Percentiles rank a stretch among this genome's conserved stretches.
phyloP scores from a whole-genome alignment of 352 stramenopile genomes.

The Globisporangium rhizosaccharum region DNA sequence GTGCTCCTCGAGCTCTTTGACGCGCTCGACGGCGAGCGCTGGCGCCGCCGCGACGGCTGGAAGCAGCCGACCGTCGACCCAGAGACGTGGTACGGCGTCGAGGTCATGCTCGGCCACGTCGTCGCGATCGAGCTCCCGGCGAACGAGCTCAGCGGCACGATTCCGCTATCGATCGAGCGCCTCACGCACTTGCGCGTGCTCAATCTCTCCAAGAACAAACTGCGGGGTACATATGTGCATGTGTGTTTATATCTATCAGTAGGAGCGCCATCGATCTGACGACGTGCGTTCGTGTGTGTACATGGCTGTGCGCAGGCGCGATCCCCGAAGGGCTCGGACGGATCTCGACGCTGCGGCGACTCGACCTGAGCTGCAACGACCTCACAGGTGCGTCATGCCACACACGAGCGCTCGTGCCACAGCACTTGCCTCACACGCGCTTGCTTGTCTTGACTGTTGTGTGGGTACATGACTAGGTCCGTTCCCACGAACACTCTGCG shows the following conservation, averaged over 20 bases:
- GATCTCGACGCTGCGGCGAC: conserved; percentile 40
- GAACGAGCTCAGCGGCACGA: conserved; percentile 46
- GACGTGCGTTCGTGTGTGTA: background rate
- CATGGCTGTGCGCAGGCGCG: conserved; percentile 22
- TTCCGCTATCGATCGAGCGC: conserved; percentile 38
- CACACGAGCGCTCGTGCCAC: background rate
- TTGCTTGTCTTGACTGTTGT: background rate
- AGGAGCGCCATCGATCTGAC: no score
- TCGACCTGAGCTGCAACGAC: conserved; percentile 85
- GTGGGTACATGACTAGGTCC: conserved; percentile 15
- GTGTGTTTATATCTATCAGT: background rate
- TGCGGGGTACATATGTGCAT: conserved; percentile 29
- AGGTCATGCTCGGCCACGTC: conserved; percentile 67
- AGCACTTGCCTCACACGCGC: background rate
- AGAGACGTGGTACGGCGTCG: conserved; percentile 77
- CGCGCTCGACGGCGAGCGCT: conserved; percentile 58
- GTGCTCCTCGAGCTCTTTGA: conserved; percentile 73
- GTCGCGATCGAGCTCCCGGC: conserved; percentile 66
- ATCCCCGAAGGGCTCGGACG: conserved; percentile 50
- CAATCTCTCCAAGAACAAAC: conserved; percentile 78
- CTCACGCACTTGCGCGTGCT: conserved; percentile 67
- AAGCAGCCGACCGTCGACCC: conserved; percentile 65
- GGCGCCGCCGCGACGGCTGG: conserved; percentile 72
- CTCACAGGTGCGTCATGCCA: conserved; percentile 28
- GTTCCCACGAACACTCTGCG: conserved; percentile 38